Evolutionary conservation across 108 stramenopile genomes (phyloP), one percentile per base, ranked within the genome.

Genomic region (Pelagomonas calceolata): DNA sequence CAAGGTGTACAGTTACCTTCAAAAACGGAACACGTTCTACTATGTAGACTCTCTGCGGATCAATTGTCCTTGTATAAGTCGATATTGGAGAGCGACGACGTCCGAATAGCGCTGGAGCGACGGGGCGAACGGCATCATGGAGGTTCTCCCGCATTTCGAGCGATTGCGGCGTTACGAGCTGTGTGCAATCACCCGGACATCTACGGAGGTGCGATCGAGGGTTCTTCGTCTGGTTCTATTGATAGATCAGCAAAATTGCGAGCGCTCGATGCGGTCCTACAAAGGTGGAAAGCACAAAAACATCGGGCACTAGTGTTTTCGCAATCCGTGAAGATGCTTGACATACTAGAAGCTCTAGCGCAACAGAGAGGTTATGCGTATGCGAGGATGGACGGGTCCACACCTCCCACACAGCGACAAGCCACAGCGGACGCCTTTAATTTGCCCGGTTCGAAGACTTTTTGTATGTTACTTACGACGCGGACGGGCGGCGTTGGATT

Each of bases 111-210:
- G 39, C 39, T 43, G 9, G 39, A 5, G 39, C n/a, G n/a, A n/a
- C n/a, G n/a, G n/a, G n/a, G n/a, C n/a, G n/a, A n/a, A n/a, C n/a
- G n/a, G n/a, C n/a, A n/a, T n/a, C n/a, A n/a, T n/a, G n/a, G n/a
- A n/a, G 39, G 39, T 12, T 66, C 91, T 14, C 51, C 90, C 66
- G 72, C 86, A 37, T 85, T 98, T 26, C 85, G 83, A 46, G 91
- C 96, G 7, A 89, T 98, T 60, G 91, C 89, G 29, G 81, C 90
- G 69, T 78, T 96, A 15, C 80, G 94, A 71, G 96, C 96, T 73
- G 86, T 99, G 35, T 99, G 96, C 80, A 97, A 97, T 75, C 98
- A 99, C 68, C 92, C 98, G 21, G 95, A 94, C 76, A 85, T 96
- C 36, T 76, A 72, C 36, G 68, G 77, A 33, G 39, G 39, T 12